Base-by-base conservation (phyloP, 805 yeast genomes). In the Metschnikowia colocasiae region DNA sequence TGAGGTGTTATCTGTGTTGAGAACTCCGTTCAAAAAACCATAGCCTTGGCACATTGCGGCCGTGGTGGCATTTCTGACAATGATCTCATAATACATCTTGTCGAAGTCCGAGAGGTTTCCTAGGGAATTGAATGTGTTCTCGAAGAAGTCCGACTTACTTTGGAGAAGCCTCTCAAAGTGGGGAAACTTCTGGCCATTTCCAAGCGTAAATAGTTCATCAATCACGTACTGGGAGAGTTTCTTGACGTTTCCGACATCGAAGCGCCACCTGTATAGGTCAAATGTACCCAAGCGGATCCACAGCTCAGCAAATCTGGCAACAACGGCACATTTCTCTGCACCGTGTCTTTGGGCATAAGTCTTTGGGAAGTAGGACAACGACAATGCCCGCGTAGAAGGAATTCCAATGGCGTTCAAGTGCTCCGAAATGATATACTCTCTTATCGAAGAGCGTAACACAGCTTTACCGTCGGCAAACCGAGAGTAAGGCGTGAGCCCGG, bases 401-500 rank as follows among this genome's bases (percentile, higher is more conserved):
- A 92, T 83, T 0, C 94, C 91, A 22, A 94, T 77, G 2, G 87
- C 85, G 60, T 85, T 64, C 44, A 94, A 69, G 23, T 87, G 81
- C 60, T 94, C 98, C 4, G 94, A 83, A 1, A 87, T 85, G 41
- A 92, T 74, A 50, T 87, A 91, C 62, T 92, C 99, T 30, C 98
- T 73, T 31, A 94, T 81, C 40, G 95, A 83, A 2, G 97, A 89
- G 51, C 97, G 69, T 27, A 92, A 59, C 5, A 90, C 95, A 0
- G 98, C 97, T 60, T 88, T 89, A 3, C 99, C 99, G 67, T 92
- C 99, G 0, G 97, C 98, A 73, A 91, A 92, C 50, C 99, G 76
- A 0, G 96, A 86, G 63, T 77, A 92, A 1, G 98, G 97, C 0
- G 98, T 92, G 54, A 79, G 71, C 0, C 99, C 99, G 3, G 94